Evolutionary conservation across 345 rosid species (phyloP).

Genomic region (Mercurialis annua): DNA sequence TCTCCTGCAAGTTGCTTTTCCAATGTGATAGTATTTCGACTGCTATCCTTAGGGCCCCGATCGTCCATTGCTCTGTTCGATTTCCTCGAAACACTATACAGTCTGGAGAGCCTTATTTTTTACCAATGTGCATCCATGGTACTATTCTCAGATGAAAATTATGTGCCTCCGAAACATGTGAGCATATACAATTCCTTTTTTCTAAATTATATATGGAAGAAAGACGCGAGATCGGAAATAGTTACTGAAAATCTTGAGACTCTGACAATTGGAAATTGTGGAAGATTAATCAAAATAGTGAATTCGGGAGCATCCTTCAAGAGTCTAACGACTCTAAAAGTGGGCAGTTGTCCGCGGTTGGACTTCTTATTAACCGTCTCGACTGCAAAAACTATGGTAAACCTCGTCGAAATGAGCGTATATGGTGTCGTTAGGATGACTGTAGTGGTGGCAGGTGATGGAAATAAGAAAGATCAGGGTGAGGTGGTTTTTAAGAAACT

Average conservation of each 20-base stretch:
- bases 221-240: neutral
- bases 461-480: neutral
- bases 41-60: neutral
- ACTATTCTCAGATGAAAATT: conserved; percentile 1
- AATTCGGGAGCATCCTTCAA: conserved; percentile 8
- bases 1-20: neutral
- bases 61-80: neutral
- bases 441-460: conserved; percentile 6
- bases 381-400: conserved; percentile 15
- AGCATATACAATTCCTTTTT: fast-evolving
- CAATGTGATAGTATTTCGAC: neutral
- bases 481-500: conserved; percentile 8
- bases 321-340: conserved; percentile 1
- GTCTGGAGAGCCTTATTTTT: conserved; percentile 12
- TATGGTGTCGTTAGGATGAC: neutral
- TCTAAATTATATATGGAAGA: neutral
- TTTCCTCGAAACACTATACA: neutral
- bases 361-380: conserved; percentile 4
- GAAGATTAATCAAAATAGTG: neutral
- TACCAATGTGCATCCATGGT: neutral
- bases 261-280: neutral
- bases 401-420: conserved; percentile 15
- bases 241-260: conserved; percentile 8
- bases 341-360: conserved; percentile 2
- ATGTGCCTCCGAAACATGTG: neutral